phyloP scores from a whole-genome alignment of 441 rosid genomes.

The Jatropha podagrica region DNA sequence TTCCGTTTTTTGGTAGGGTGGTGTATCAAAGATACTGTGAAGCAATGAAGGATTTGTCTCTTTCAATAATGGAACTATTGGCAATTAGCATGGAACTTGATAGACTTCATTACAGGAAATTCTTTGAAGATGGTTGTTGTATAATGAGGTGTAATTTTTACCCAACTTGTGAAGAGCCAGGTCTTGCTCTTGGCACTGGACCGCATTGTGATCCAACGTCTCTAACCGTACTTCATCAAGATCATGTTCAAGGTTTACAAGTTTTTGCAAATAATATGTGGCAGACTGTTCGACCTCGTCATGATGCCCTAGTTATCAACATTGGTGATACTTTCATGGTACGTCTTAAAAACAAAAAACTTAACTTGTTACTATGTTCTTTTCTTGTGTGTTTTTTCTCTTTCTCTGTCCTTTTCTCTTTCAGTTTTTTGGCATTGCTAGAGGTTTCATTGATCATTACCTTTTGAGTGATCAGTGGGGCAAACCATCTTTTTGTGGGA shows the following conservation, averaged over 20 bases:
- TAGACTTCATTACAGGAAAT: slow-evolving; percentile 28
- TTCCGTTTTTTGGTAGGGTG: slow-evolving; percentile 21
- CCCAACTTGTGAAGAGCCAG: slow-evolving; percentile 44
- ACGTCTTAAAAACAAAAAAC: not conserved
- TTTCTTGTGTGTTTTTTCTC: not conserved
- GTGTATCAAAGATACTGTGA: slow-evolving; percentile 47
- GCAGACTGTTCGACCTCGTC: slow-evolving; percentile 43
- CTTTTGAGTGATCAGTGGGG: no score
- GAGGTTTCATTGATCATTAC: no score
- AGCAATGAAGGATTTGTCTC: slow-evolving; percentile 36
- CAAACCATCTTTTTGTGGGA: no score
- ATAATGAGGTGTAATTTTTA: slow-evolving; percentile 50
- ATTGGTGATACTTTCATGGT: slow-evolving; percentile 61
- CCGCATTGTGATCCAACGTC: slow-evolving; percentile 55
- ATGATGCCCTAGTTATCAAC: slow-evolving; percentile 47
- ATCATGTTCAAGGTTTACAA: slow-evolving; percentile 52
- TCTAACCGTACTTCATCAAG: slow-evolving; percentile 53
- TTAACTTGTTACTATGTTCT: not conserved
- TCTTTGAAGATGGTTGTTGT: slow-evolving; percentile 37
- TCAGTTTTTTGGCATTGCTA: no score
- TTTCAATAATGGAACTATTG: slow-evolving; percentile 44
- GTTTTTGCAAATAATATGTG: slow-evolving; percentile 43
- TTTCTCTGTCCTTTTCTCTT: no score
- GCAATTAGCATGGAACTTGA: slow-evolving; percentile 51
- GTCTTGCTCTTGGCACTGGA: slow-evolving; percentile 49